phyloP scores from a whole-genome alignment of 2,329 filamentous ascomycete species.

The Alternaria viburni region DNA sequence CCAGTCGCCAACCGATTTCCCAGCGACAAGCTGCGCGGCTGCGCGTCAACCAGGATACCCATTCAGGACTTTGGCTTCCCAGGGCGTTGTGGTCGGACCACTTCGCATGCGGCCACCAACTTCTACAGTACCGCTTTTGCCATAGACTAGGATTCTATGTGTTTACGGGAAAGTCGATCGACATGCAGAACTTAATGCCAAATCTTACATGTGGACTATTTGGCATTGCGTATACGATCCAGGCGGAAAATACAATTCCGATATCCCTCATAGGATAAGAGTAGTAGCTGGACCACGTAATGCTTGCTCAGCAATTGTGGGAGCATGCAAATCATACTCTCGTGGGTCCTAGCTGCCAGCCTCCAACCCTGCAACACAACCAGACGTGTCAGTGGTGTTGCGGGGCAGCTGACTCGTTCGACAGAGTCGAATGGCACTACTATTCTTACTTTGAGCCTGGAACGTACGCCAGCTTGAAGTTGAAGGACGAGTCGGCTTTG shows the following conservation, averaged over 20 bases:
- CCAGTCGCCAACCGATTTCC: not conserved
- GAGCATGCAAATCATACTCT: not conserved
- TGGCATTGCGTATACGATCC: not conserved
- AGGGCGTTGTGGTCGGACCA: not conserved
- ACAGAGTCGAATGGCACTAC: not conserved
- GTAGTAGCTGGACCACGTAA: not conserved
- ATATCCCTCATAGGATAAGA: not conserved
- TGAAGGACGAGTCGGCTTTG: not conserved
- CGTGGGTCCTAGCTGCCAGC: not conserved
- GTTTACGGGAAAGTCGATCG: not conserved
- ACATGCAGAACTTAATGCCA: not conserved
- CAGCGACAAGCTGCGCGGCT: not conserved
- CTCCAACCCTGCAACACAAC: constrained; percentile 6
- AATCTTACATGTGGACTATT: not conserved
- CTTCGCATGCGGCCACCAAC: not conserved
- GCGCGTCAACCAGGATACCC: not conserved
- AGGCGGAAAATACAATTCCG: not conserved
- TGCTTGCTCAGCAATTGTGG: not conserved
- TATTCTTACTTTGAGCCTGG: constrained; percentile 2
- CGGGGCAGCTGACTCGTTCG: constrained; percentile 9
- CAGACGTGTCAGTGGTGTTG: constrained; percentile 3
- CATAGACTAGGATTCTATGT: not conserved
- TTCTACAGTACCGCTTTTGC: not conserved
- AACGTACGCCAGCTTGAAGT: not conserved
- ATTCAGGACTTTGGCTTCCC: not conserved